phyloP scores from a whole-genome alignment of 495 filamentous ascomycete species.

The Xylaria castorea region DNA sequence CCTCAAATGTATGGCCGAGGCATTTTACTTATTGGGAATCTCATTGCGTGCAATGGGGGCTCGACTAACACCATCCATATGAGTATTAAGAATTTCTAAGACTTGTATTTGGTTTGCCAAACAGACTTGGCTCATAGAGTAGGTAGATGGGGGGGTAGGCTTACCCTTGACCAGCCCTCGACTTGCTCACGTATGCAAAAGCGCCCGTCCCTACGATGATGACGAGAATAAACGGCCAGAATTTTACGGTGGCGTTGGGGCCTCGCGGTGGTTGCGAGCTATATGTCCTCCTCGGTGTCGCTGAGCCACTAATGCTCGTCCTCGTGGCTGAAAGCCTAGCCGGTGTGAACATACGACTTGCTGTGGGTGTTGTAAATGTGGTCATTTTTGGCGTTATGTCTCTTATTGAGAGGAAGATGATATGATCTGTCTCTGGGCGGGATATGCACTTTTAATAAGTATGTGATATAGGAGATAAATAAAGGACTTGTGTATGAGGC shows the following conservation, averaged over 20 bases:
- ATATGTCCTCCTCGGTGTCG: slow-evolving; percentile 32
- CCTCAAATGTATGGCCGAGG: neutral
- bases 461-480: neutral
- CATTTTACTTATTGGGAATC: slow-evolving; percentile 19
- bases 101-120: neutral
- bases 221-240: slow-evolving; percentile 58
- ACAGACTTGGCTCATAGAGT: neutral
- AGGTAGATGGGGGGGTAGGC: slow-evolving; percentile 11
- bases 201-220: slow-evolving; percentile 53
- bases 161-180: slow-evolving; percentile 41
- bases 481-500: neutral
- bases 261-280: slow-evolving; percentile 42
- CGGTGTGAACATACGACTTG: neutral
- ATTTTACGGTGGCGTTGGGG: slow-evolving; percentile 48
- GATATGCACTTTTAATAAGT: neutral
- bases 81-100: slow-evolving; percentile 1
- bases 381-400: slow-evolving; percentile 1
- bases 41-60: slow-evolving; percentile 28
- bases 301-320: neutral
- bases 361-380: neutral
- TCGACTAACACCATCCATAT: slow-evolving; percentile 21
- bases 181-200: slow-evolving; percentile 53
- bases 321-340: neutral
- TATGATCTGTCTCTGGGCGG: neutral
- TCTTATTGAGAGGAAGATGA: neutral